These are phyloP conservation scores for Graphiopsis chlorocephala DNA, from an alignment of 2,329 filamentous ascomycete genomes.

Conservation along the genomic window DNA sequence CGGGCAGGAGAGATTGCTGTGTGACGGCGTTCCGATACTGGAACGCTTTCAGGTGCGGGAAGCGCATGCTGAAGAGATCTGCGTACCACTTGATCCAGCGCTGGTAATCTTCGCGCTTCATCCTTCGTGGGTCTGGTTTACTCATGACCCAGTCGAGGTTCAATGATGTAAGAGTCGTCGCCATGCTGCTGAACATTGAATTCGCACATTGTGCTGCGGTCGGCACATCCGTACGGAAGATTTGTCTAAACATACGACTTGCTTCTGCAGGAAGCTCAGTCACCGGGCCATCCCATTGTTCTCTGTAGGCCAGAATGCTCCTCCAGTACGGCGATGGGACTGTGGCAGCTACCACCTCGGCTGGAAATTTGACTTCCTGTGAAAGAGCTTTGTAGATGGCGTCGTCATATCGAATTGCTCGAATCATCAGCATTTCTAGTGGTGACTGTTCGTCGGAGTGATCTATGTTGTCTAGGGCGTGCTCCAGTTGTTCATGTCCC, in stretches of 20 bases:
- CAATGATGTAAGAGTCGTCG: conserved; percentile 32
- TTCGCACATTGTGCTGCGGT: neutral
- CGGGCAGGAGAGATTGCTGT: conserved; percentile 36
- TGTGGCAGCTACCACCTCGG: conserved; percentile 3
- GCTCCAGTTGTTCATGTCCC: conserved; percentile 20
- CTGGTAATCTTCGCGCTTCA: conserved; percentile 1
- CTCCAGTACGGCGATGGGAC: conserved; percentile 15
- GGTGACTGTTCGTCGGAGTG: neutral
- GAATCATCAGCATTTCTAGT: conserved; percentile 11
- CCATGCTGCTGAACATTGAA: neutral
- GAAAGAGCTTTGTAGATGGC: conserved; percentile 22
- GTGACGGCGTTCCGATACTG: conserved; percentile 47
- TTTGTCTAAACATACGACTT: conserved; percentile 1
- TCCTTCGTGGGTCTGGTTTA: neutral
- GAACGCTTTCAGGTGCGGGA: conserved; percentile 45
- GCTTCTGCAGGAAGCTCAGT: neutral
- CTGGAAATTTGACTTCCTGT: conserved; percentile 14
- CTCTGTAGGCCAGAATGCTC: conserved; percentile 22
- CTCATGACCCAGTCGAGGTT: conserved; percentile 38
- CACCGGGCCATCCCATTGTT: conserved; percentile 9
- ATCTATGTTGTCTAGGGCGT: neutral
- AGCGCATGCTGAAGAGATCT: conserved; percentile 37
- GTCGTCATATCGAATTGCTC: conserved; percentile 20
- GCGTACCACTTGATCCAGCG: conserved; percentile 28
- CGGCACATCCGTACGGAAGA: conserved; percentile 5